phyloP scores from a whole-genome alignment of 345 rosid species.

The Populus pruinosa region DNA sequence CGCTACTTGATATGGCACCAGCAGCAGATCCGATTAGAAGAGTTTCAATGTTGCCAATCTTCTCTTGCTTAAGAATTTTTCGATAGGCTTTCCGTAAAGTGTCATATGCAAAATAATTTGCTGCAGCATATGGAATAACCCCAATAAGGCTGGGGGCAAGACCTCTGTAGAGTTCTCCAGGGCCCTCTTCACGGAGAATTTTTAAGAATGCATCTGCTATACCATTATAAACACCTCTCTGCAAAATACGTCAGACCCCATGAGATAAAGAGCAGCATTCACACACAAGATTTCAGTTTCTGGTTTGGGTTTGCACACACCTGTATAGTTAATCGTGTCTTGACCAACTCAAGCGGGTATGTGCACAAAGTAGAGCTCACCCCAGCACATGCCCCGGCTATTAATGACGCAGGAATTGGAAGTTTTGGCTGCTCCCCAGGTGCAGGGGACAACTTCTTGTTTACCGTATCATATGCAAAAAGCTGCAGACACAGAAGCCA shows the following conservation, averaged over 20 bases:
- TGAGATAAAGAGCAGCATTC: neutral
- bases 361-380: conserved; percentile 89
- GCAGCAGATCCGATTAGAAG: conserved; percentile 86
- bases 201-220: conserved; percentile 72
- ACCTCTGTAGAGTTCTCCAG: conserved; percentile 84
- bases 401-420: conserved; percentile 70
- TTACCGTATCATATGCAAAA: conserved; percentile 83
- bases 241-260: conserved; percentile 23
- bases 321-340: conserved; percentile 93
- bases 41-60: conserved; percentile 81
- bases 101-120: conserved; percentile 92
- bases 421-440: conserved; percentile 66
- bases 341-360: conserved; percentile 86
- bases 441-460: conserved; percentile 63
- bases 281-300: neutral
- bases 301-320: conserved; percentile 24
- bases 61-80: conserved; percentile 65
- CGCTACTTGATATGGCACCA: conserved; percentile 84
- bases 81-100: conserved; percentile 67
- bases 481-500: conserved; percentile 44
- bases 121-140: conserved; percentile 90
- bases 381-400: conserved; percentile 99
- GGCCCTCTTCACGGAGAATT: conserved; percentile 75
- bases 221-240: conserved; percentile 79
- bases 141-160: conserved; percentile 93